Evolutionary conservation across 441 rosid species (phyloP), one percentile per base, ranked within the genome.

Genomic region (Omphalea diandra): DNA sequence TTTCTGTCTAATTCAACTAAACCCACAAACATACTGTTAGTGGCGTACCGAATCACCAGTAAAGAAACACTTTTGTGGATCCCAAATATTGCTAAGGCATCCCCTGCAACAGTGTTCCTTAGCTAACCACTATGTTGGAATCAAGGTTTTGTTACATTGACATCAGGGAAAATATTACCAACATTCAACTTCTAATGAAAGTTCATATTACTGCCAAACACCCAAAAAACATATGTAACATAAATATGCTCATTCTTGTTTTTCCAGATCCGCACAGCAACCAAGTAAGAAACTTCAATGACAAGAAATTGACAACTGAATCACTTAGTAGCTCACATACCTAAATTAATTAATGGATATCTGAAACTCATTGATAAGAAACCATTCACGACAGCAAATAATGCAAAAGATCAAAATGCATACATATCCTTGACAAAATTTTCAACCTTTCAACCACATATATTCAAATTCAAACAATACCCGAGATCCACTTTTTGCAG

Each of bases 401-500:
- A 55, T 40, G 31, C 44, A 18, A 31, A 29, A 33, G 24, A 58
- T 0, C 22, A 41, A 20, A 2, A n/a, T 11, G 20, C 35, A 20
- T 8, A 32, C 3, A 22, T 44, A n/a, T 35, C n/a, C 52, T 49
- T n/a, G 11, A 43, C 18, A 46, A 29, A 29, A 26, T 18, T 18
- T 41, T 47, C 15, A 33, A 38, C 33, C 58, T 26, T 52, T 58
- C 43, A 40, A 31, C 35, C 60, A 71, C 20, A 66, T 58, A 64
- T 32, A 38, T 33, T 65, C 26, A 24, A 53, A 46, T 52, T 29
- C 47, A 65, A 52, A 14, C 32, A 32, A 56, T 84, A 90, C 96
- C 96, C 86, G 82, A 29, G 91, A 79, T 71, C 77, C 83, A 40
- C 77, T 81, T 76, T 86, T 88, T 20, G 96, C 81, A 73, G 90